These are phyloP conservation scores for Axilococcus clingmanii DNA, from an alignment of 139 green algal species.

Conservation along the genomic window DNA sequence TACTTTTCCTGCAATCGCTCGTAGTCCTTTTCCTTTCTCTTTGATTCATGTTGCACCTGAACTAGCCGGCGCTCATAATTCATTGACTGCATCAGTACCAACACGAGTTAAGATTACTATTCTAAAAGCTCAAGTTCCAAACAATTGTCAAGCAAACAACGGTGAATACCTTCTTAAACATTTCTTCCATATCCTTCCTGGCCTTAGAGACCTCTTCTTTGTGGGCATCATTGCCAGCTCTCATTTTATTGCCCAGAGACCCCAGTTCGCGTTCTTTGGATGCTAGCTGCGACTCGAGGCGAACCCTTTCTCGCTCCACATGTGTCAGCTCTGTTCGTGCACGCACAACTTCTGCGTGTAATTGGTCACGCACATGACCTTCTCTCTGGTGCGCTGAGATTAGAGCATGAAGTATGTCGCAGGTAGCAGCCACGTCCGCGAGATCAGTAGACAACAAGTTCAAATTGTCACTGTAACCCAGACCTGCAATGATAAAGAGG, in stretches of 20 bases:
- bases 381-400: constrained; percentile 34
- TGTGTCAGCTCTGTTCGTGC: constrained; percentile 12
- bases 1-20: constrained; percentile 43
- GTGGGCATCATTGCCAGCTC: constrained; percentile 4
- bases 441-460: constrained; percentile 27
- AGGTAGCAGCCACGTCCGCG: constrained; percentile 14
- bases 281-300: constrained; percentile 16
- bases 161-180: too few species aligned
- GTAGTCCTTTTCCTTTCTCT: constrained; percentile 41
- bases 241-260: constrained; percentile 20
- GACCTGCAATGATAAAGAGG: too few species aligned
- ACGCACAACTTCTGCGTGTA: constrained; percentile 20
- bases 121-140: constrained; percentile 2
- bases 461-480: constrained; percentile 19
- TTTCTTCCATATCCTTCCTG: constrained; percentile 17
- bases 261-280: constrained; percentile 39
- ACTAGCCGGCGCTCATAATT: constrained; percentile 21
- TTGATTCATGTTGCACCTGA: constrained; percentile 46
- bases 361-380: constrained; percentile 16
- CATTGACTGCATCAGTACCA: neutral
- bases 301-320: constrained; percentile 13
- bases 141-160: too few species aligned
- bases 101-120: neutral
- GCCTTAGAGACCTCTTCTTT: constrained; percentile 19
- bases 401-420: constrained; percentile 33